A percentile compares a stretch with the other conserved stretches of the same genome.
These are phyloP conservation scores for Straminergon stramineum DNA, from an alignment of 225 moss, liverwort and hornwort genomes.

Conservation along the genomic window DNA sequence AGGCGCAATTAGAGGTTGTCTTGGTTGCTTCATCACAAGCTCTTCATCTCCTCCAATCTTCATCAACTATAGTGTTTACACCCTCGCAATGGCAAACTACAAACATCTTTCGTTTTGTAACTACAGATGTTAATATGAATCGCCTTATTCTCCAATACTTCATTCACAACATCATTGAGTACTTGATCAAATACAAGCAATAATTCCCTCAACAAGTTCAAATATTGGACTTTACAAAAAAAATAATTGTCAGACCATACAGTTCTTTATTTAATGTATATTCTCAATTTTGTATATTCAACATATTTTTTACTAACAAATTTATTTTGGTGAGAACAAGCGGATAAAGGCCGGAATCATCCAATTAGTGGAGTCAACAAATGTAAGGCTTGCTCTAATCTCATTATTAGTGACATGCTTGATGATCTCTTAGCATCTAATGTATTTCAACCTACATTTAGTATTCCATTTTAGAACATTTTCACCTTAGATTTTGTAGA, in stretches of 20 bases:
- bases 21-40: neutral
- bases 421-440: neutral
- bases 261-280: no score
- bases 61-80: neutral
- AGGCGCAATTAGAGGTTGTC: no score
- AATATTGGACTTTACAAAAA: neutral
- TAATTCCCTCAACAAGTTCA: neutral
- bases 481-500: neutral
- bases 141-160: neutral
- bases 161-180: neutral
- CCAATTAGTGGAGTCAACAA: neutral
- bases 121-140: fast-evolving
- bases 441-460: neutral
- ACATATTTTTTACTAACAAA: no score
- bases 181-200: neutral
- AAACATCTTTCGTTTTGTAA: neutral
- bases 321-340: neutral
- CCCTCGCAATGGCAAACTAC: neutral
- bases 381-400: neutral
- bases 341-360: fast-evolving
- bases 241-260: fast-evolving
- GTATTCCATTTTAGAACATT: neutral
- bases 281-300: no score
- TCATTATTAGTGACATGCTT: neutral
- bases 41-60: neutral